Base-by-base conservation (phyloP, 176 grass and related monocot species). In the Ampelocalamus luodianensis region DNA sequence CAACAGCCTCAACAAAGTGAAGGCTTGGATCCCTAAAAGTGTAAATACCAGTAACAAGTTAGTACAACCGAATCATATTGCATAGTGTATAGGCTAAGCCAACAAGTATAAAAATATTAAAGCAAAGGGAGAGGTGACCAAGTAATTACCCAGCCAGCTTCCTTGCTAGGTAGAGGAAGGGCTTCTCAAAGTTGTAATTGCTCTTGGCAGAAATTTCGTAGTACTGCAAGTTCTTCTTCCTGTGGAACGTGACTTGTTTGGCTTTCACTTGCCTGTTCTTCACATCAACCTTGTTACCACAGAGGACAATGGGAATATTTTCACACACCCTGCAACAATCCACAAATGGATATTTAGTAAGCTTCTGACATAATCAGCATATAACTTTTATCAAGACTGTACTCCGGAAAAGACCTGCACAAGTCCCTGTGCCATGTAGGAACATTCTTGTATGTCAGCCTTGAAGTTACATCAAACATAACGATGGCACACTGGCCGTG, bases 181-280 rank as follows among this genome's bases (percentile, higher is more conserved):
- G 92, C 71, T 94, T 94, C 65, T 94, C 92, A 36, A 94, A 94
- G 76, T 94, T 94, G 86, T 94, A 94, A 79, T 94, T 94, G 75
- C 92, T 91, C 92, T 94, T 94, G 16, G 92, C 92, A 76, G 92
- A 94, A 58, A 94, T 91, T 72, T 94, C 92, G 36, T 94, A 94
- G 75, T 94, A 94, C 64, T 94, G 92, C 79, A 94, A 72, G 75
- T 94, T 94, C 82, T 94, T 94, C 79, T 94, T 91, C 65, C 92
- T 87, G 79, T 94, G 89, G 76, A 94, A 94, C 24, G 92, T 94
- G 66, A 94, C 92, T 62, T 89, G 83, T 80, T 91, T 94, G 34
- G 92, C 92, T 79, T 91, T 94, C 11, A 94, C 92, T 46, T 89
- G 92, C 34, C 92, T 88, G 76, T 91, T 94, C 73, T 89, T 94